Percentiles rank a stretch among this genome's conserved stretches.
Evolutionary conservation across 2,329 filamentous ascomycete genomes (phyloP).

Genomic region (Diaporthe amygdali): DNA sequence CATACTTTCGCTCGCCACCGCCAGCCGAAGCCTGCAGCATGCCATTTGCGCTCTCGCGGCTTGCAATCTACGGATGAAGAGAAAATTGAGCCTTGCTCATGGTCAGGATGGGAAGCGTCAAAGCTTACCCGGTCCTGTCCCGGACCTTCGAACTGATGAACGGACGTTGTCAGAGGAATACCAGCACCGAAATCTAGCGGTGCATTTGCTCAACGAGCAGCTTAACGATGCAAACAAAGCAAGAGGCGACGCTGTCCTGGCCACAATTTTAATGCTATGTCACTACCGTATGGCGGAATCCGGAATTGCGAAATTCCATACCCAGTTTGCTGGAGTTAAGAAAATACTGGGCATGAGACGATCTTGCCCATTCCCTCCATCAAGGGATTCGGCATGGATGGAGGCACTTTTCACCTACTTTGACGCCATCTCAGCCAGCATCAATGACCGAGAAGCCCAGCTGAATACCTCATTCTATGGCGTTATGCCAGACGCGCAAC

Average conservation of each 20-base stretch:
- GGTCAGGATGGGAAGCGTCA: slow-evolving; percentile 60
- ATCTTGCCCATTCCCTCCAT: slow-evolving; percentile 54
- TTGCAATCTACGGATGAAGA: slow-evolving; percentile 88
- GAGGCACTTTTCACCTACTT: slow-evolving; percentile 94
- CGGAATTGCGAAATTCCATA: slow-evolving; percentile 90
- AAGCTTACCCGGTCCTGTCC: slow-evolving; percentile 42
- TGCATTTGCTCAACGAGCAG: slow-evolving; percentile 82
- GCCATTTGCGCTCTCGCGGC: slow-evolving; percentile 88
- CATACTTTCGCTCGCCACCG: slow-evolving; percentile 77
- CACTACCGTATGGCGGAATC: slow-evolving; percentile 94
- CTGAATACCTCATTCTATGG: slow-evolving; percentile 72
- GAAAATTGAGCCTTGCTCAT: slow-evolving; percentile 60
- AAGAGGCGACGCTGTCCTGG: slow-evolving; percentile 84
- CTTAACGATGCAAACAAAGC: slow-evolving; percentile 77
- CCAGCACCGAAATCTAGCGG: slow-evolving; percentile 81
- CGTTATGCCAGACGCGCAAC: slow-evolving; percentile 49
- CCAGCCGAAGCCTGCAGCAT: slow-evolving; percentile 85
- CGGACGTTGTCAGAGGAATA: slow-evolving; percentile 78
- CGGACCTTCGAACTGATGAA: slow-evolving; percentile 60
- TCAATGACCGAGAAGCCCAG: slow-evolving; percentile 90
- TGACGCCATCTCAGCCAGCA: slow-evolving; percentile 88
- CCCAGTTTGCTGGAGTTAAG: slow-evolving; percentile 90
- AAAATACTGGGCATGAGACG: slow-evolving; percentile 83
- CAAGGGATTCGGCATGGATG: slow-evolving; percentile 83
- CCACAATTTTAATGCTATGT: slow-evolving; percentile 85